Conservation (phyloP, 1,139 yeast species). For the Nakaseomyces nivariensis region DNA sequence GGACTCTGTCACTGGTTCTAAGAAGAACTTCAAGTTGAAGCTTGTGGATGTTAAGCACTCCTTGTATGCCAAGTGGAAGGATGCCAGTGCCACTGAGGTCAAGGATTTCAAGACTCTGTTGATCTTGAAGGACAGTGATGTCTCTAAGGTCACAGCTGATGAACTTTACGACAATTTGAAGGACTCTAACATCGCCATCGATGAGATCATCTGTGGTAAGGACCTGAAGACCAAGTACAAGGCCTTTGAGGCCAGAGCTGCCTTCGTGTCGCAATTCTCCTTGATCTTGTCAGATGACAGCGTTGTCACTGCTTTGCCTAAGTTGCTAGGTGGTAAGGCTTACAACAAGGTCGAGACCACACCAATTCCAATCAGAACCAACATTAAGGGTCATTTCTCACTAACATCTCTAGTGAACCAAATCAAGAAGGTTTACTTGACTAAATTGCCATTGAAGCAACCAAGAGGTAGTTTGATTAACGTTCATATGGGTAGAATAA, state of each 20-base stretch:
- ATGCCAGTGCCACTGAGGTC: conserved; percentile 29
- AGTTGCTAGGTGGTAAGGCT: conserved; percentile 73
- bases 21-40: conserved; percentile 66
- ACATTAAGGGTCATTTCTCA: conserved; percentile 37
- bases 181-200: conserved; percentile 33
- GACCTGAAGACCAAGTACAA: conserved; percentile 60
- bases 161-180: conserved; percentile 50
- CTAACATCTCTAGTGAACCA: conserved; percentile 47
- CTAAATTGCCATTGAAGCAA: conserved; percentile 52
- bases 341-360: conserved; percentile 57
- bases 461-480: conserved; percentile 67
- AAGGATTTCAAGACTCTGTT: conserved; percentile 55
- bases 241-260: conserved; percentile 62
- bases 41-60: conserved; percentile 35
- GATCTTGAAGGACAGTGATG: conserved; percentile 39
- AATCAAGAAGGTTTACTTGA: conserved; percentile 44
- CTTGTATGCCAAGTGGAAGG: conserved; percentile 25
- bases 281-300: conserved; percentile 78
- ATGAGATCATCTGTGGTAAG: conserved; percentile 39
- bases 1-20: conserved; percentile 47
- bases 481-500: conserved; percentile 56
- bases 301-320: conserved; percentile 70
- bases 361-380: conserved; percentile 57
- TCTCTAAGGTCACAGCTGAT: conserved; percentile 33
- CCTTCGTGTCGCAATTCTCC: conserved; percentile 50